Evolutionary conservation across 495 filamentous ascomycete genomes (phyloP).

Genomic region (Xylaria scruposa): DNA sequence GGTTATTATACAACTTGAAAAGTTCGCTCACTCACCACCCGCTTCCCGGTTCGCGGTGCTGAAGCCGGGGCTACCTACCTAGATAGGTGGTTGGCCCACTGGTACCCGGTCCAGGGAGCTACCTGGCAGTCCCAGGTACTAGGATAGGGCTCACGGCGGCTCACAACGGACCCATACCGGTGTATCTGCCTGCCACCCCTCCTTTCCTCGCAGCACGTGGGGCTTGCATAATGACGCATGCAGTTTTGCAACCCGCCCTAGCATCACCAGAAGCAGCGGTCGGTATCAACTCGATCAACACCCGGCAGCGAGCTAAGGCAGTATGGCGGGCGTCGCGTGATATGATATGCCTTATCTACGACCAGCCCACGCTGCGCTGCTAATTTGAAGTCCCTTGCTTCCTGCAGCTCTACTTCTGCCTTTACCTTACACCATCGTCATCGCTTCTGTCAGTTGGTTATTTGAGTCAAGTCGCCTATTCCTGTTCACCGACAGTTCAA

Average conservation of each 20-base stretch:
- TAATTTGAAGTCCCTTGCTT: neutral
- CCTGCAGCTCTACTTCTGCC: slow-evolving; percentile 7
- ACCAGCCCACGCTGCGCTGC: neutral
- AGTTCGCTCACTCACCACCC: neutral
- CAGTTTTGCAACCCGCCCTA: slow-evolving; percentile 11
- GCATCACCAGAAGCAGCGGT: slow-evolving; percentile 20
- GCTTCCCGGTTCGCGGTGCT: neutral
- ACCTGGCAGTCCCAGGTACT: slow-evolving; percentile 4
- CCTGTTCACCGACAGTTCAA: slow-evolving; percentile 16
- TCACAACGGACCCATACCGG: neutral
- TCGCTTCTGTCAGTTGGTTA: neutral
- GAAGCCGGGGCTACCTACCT: neutral
- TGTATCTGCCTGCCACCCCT: neutral
- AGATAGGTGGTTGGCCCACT: neutral
- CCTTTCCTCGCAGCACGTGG: slow-evolving; percentile 18
- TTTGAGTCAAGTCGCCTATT: neutral
- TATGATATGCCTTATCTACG: slow-evolving; percentile 17
- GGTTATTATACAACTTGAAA: neutral
- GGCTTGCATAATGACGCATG: slow-evolving; percentile 30
- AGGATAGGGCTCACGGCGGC: slow-evolving; percentile 9
- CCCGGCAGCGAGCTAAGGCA: neutral
- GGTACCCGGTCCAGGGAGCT: neutral
- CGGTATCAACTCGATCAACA: neutral
- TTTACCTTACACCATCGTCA: slow-evolving; percentile 1
- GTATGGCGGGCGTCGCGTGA: neutral